A percentile compares a stretch with the other conserved stretches of the same genome.
These are phyloP conservation scores for Colletotrichum orchidophilum DNA, from an alignment of 2,329 filamentous ascomycete species.

Conservation along the genomic window DNA sequence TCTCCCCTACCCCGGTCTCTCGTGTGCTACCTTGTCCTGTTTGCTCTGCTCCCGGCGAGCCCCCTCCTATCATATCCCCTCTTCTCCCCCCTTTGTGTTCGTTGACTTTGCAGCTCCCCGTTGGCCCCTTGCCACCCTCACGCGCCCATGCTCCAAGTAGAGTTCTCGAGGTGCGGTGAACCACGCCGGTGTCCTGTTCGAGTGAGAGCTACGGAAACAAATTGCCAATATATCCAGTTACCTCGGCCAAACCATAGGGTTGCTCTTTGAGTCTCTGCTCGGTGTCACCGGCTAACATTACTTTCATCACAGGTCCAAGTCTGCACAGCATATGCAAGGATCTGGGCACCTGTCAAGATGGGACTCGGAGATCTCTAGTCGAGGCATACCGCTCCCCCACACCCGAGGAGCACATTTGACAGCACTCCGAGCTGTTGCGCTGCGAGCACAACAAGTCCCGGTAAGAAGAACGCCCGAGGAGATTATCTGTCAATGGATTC, in stretches of 20 bases:
- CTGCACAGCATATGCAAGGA: not conserved
- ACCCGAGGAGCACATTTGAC: not conserved
- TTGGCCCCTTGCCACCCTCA: not conserved
- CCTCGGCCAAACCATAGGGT: not conserved
- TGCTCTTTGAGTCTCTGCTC: not conserved
- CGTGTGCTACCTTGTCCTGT: not conserved
- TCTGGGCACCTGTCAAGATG: not conserved
- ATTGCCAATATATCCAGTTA: constrained; percentile 2
- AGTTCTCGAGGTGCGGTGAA: constrained; percentile 6
- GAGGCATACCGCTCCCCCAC: not conserved
- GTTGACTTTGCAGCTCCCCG: not conserved
- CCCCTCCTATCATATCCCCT: not conserved
- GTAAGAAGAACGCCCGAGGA: not conserved
- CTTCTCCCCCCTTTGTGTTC: constrained; percentile 13
- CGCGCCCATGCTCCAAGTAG: constrained; percentile 19
- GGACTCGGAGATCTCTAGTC: not conserved
- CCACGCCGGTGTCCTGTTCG: not conserved
- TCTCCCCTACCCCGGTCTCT: not conserved
- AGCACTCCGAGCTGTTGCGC: not conserved
- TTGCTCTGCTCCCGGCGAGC: constrained; percentile 8
- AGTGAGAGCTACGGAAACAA: constrained; percentile 4
- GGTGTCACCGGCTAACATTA: not conserved
- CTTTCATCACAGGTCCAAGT: not conserved
- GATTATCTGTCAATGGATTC: constrained; percentile 30
- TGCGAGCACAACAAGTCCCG: not conserved